Conservation (phyloP, 495 filamentous ascomycete genomes). For the Glarea lozoyensis region DNA sequence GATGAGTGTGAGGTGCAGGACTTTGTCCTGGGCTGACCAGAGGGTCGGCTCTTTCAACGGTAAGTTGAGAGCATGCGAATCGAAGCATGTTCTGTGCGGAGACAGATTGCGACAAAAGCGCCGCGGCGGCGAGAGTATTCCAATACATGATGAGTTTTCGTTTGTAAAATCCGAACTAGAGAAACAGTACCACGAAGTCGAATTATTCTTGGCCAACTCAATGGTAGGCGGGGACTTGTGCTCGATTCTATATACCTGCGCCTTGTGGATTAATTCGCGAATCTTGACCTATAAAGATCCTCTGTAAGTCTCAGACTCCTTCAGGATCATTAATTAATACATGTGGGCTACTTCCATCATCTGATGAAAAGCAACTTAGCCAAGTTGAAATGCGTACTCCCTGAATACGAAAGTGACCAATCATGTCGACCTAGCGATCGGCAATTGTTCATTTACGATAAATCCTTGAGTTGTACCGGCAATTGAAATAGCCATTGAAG, state of each 20-base stretch:
- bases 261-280: not conserved
- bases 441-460: too few species aligned
- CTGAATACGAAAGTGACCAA: too few species aligned
- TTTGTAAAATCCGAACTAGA: not conserved
- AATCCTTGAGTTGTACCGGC: too few species aligned
- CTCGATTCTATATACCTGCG: slow-evolving; percentile 1
- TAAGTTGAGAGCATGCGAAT: slow-evolving; percentile 30
- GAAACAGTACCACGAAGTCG: not conserved
- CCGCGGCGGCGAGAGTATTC: slow-evolving; percentile 34
- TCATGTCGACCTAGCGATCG: too few species aligned
- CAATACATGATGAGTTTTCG: slow-evolving; percentile 33
- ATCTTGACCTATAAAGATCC: slow-evolving; percentile 1
- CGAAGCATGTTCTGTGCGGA: slow-evolving; percentile 36
- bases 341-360: slow-evolving; percentile 3
- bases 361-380: slow-evolving; percentile 3
- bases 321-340: slow-evolving; percentile 4
- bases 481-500: too few species aligned
- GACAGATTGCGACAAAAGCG: slow-evolving; percentile 34
- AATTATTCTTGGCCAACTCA: not conserved
- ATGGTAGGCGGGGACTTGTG: slow-evolving; percentile 1
- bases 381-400: too few species aligned
- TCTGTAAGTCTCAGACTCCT: not conserved
- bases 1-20: slow-evolving; percentile 49
- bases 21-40: slow-evolving; percentile 44
- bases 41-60: slow-evolving; percentile 53